These are phyloP conservation scores for Neoboletus magnificus DNA, from an alignment of 768 basidiomycete species.

Conservation along the genomic window DNA sequence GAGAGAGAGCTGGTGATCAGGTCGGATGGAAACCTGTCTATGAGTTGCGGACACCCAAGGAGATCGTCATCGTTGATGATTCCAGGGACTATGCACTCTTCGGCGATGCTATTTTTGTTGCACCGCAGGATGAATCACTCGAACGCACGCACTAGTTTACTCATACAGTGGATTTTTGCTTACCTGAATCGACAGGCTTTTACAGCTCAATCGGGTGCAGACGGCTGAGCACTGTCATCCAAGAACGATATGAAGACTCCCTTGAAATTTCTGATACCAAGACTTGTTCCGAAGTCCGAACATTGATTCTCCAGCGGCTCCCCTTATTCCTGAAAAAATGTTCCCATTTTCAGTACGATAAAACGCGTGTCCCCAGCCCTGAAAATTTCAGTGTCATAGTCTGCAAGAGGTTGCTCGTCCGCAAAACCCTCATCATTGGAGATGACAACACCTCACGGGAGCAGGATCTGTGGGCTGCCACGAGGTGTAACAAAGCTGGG, in stretches of 20 bases:
- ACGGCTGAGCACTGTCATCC: neutral
- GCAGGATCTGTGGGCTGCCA: neutral
- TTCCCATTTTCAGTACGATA: neutral
- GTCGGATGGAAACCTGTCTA: neutral
- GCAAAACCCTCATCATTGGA: neutral
- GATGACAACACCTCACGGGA: neutral
- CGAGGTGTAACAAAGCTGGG: neutral
- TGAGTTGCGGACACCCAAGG: neutral
- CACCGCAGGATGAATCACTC: neutral
- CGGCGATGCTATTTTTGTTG: neutral
- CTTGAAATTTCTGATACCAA: neutral
- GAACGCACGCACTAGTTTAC: neutral
- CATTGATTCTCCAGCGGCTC: neutral
- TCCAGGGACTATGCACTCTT: neutral
- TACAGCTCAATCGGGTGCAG: neutral
- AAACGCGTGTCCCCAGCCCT: neutral
- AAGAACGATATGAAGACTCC: neutral
- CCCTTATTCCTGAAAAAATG: neutral
- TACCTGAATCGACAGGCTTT: neutral
- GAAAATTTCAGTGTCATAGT: neutral
- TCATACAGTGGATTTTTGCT: neutral
- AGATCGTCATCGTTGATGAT: neutral
- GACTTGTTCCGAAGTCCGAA: neutral
- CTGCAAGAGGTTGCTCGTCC: neutral
- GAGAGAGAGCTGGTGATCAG: neutral